These are phyloP conservation scores for Colletotrichum lindemuthianum DNA, from an alignment of 2,329 filamentous ascomycete genomes.

Conservation along the genomic window DNA sequence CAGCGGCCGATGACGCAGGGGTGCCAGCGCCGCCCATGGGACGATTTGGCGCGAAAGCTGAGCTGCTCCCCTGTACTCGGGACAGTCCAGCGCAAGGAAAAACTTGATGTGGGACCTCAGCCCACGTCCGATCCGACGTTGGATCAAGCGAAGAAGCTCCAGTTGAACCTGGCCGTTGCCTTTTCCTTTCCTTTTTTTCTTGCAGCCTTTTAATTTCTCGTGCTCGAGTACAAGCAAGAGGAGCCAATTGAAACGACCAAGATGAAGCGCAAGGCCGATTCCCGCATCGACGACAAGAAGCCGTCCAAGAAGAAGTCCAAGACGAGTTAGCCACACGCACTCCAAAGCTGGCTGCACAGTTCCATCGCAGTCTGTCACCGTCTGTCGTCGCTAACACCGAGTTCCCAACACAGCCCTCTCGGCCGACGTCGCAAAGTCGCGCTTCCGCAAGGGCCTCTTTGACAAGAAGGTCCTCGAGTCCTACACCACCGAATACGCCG, in stretches of 20 bases:
- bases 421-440: conserved; percentile 60
- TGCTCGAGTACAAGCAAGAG: neutral
- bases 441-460: conserved; percentile 75
- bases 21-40: conserved; percentile 19
- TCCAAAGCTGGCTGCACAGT: neutral
- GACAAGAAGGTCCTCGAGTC: conserved; percentile 64
- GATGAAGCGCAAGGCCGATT: conserved; percentile 71
- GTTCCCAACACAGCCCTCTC: conserved; percentile 51
- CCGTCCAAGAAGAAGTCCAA: conserved; percentile 64
- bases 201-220: neutral
- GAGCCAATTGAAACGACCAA: conserved; percentile 37
- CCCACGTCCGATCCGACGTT: conserved; percentile 20
- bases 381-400: conserved; percentile 30
- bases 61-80: neutral
- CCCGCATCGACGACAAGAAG: conserved; percentile 53
- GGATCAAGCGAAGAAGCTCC: conserved; percentile 17
- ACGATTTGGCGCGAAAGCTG: conserved; percentile 34
- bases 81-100: conserved; percentile 4
- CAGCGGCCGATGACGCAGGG: conserved; percentile 17
- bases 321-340: conserved; percentile 49
- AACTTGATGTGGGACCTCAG: conserved; percentile 35
- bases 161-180: conserved; percentile 6
- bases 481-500: conserved; percentile 71
- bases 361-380: conserved; percentile 7
- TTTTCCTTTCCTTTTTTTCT: neutral